Base-by-base conservation (phyloP, 352 stramenopile genomes). In the Hyaloperonospora arabidopsidis region DNA sequence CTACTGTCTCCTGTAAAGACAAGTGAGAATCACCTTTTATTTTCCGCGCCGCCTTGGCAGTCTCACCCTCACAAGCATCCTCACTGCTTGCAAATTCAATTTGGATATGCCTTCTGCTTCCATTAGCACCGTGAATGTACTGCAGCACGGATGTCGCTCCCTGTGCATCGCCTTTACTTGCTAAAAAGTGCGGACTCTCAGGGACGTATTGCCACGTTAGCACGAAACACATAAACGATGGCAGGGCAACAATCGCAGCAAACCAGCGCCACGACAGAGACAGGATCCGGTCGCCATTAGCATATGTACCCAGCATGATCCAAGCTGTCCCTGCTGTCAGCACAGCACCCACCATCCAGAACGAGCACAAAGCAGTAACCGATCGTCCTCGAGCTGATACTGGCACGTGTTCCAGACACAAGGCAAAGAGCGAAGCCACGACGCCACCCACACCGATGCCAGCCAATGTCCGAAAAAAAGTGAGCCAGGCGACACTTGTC, bases 281-380 rank as follows among this genome's bases (percentile, higher is more conserved):
- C 35, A 89, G 51, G 46, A 90, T 88, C 45, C 72, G 74, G 29
- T 84, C 53, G 1, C 79, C 78, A 38, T 67, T 62, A 21, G 40
- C 65, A 52, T 77, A 68, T 38, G 88, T 91, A 52, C 76, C 78
- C 23, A 91, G 63, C 72, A 96, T 87, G 29, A 95, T 51, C 87
- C 87, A 96, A 19, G 86, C 87, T 2, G 77, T 83, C 15, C 66
- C 79, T 7, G 83, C 86, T 0, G 87, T 93, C 51, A 86, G 52
- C 34, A 96, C 74, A 1, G 83, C 84, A 6, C 88, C 88, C 12
- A 96, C 61, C 84, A 96, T 96, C 88, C 88, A 97, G 66, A 95
- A 96, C 5, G 76, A 89, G 53, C 87, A 94, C 43, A 97, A 69
- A 51, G 92, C 78, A 13, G 84, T 95, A 14, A 97, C 64, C 50